phyloP scores from a whole-genome alignment of 768 basidiomycete species.

The Fistulinella prunicolor region DNA sequence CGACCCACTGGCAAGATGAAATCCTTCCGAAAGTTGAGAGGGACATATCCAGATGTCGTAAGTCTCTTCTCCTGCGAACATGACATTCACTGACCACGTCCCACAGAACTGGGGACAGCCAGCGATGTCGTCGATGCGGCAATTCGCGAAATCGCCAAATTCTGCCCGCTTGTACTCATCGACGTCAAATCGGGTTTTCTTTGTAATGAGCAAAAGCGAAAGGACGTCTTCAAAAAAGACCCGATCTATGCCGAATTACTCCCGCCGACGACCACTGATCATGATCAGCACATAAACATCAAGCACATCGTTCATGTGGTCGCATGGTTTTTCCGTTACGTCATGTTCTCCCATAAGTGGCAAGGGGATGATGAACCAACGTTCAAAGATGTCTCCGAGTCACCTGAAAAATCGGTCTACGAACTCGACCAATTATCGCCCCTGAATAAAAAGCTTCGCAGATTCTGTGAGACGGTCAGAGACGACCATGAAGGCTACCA shows the following conservation, averaged over 20 bases:
- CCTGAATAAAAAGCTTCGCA: background rate
- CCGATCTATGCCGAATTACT: background rate
- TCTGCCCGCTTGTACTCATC: background rate
- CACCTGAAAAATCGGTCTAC: background rate
- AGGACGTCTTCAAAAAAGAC: background rate
- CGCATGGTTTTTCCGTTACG: constrained; percentile 1
- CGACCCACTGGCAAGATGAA: no score
- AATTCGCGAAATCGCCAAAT: background rate
- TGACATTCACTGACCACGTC: no score
- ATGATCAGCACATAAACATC: background rate
- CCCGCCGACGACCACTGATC: background rate
- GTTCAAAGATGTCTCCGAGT: background rate
- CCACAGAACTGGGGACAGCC: background rate
- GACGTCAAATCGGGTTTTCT: background rate
- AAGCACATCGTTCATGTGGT: background rate
- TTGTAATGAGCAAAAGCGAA: background rate
- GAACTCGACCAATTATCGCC: background rate
- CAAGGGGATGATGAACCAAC: background rate
- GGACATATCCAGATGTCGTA: background rate
- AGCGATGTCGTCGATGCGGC: background rate
- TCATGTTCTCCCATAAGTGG: background rate
- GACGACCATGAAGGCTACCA: no score
- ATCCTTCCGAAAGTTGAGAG: background rate
- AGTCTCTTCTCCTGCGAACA: background rate
- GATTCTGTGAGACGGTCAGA: background rate